Evolutionary conservation across 345 rosid genomes (phyloP).

Genomic region (Balakata baccata): DNA sequence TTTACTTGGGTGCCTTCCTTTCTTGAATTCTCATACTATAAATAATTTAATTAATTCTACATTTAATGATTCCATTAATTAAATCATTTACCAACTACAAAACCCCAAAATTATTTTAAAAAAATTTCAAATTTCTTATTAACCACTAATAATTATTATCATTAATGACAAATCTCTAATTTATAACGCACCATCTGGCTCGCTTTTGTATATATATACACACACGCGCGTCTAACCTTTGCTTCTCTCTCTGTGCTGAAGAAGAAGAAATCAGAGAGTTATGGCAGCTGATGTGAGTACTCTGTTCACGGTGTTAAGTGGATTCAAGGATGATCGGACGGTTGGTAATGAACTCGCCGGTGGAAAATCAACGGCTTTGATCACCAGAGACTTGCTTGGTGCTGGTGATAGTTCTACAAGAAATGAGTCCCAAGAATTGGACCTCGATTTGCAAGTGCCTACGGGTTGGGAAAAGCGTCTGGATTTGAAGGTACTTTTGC

Average conservation of each 20-base stretch:
- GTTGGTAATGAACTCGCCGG: conserved; percentile 13
- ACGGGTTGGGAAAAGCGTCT: conserved; percentile 86
- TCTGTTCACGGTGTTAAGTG: conserved; percentile 23
- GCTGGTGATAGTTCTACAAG: conserved; percentile 17
- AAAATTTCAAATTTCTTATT: background rate
- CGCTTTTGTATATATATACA: background rate
- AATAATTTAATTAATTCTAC: conserved; percentile 14
- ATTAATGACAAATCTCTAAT: background rate
- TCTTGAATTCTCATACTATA: conserved; percentile 19
- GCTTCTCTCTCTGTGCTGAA: background rate
- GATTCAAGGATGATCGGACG: conserved; percentile 24
- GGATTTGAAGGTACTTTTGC: conserved; percentile 60
- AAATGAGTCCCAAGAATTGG: conserved; percentile 63
- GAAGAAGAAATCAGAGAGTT: background rate
- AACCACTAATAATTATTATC: background rate
- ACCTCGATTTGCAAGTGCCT: conserved; percentile 88
- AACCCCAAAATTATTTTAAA: no score
- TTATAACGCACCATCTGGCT: conserved; percentile 4
- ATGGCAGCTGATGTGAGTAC: conserved; percentile 40
- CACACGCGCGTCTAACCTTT: background rate
- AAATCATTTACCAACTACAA: background rate
- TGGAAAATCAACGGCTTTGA: conserved; percentile 44
- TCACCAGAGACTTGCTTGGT: conserved; percentile 72
- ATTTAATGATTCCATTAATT: conserved; percentile 10
- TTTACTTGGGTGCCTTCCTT: conserved; percentile 22